Evolutionary conservation across 371 early-diverging fungal species (phyloP).

Genomic region (Mucor indicus): DNA sequence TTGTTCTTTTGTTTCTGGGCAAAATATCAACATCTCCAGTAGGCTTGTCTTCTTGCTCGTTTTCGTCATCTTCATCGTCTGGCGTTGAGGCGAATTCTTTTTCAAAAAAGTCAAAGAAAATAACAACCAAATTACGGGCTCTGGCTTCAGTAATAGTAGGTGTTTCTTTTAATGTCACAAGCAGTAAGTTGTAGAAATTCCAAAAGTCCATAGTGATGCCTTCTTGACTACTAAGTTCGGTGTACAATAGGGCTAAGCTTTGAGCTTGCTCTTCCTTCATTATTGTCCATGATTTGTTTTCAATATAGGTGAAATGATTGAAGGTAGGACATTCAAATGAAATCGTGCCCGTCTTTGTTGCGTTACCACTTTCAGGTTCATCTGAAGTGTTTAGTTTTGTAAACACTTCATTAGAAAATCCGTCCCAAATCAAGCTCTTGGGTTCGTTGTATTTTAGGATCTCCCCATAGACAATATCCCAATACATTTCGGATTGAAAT

Average conservation of each 20-base stretch:
- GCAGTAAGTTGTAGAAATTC: slow-evolving; percentile 69
- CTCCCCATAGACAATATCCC: slow-evolving; percentile 60
- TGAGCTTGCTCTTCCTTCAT: slow-evolving; percentile 32
- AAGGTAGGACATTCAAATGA: slow-evolving; percentile 59
- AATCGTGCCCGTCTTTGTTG: slow-evolving; percentile 51
- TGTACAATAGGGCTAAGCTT: slow-evolving; percentile 45
- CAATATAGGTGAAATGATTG: slow-evolving; percentile 33
- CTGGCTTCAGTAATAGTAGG: slow-evolving; percentile 71
- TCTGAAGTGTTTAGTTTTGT: slow-evolving; percentile 18
- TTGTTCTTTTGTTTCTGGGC: slow-evolving; percentile 36
- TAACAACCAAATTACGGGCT: slow-evolving; percentile 66
- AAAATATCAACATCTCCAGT: slow-evolving; percentile 28
- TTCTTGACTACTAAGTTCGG: slow-evolving; percentile 41
- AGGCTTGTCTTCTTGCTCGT: slow-evolving; percentile 17
- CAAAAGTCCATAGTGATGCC: slow-evolving; percentile 67
- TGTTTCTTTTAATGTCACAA: slow-evolving; percentile 65
- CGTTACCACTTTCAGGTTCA: slow-evolving; percentile 14
- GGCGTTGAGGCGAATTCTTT: slow-evolving; percentile 52
- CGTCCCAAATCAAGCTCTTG: slow-evolving; percentile 51
- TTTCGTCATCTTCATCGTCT: slow-evolving; percentile 42
- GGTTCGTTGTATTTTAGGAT: slow-evolving; percentile 60
- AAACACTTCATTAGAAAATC: slow-evolving; percentile 38
- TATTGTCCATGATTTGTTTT: slow-evolving; percentile 35
- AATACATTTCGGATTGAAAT: slow-evolving; percentile 53
- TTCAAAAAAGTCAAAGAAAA: slow-evolving; percentile 72